These are phyloP conservation scores for Pseudozyma sp. DNA, from an alignment of 1,284 basidiomycete species.

Conservation along the genomic window DNA sequence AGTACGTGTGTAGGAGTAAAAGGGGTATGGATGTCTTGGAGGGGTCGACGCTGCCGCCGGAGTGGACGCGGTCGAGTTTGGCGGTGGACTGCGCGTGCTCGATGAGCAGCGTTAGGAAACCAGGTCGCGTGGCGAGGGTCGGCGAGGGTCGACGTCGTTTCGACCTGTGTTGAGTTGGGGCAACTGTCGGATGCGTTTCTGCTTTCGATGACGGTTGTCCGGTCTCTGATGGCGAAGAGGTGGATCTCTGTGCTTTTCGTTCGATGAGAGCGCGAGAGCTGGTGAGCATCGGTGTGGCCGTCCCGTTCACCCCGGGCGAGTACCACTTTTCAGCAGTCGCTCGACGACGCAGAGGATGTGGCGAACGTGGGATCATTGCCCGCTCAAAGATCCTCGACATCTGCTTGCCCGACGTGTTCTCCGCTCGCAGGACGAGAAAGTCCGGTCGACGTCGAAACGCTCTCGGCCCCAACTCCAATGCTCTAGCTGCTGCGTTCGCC, in stretches of 20 bases:
- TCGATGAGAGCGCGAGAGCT: constrained; percentile 15
- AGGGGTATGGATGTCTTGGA: constrained; percentile 45
- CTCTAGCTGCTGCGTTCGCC: constrained; percentile 9
- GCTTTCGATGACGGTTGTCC: not conserved
- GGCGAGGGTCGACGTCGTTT: constrained; percentile 8
- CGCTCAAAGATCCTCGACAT: constrained; percentile 28
- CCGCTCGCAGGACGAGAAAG: constrained; percentile 30
- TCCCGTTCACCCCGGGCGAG: constrained; percentile 1
- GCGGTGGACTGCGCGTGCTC: constrained; percentile 47
- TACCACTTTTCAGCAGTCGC: not conserved
- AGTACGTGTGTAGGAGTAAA: constrained; percentile 59
- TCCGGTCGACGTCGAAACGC: constrained; percentile 12
- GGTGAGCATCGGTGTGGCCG: constrained; percentile 25
- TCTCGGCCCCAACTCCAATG: constrained; percentile 13
- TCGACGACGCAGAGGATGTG: constrained; percentile 36
- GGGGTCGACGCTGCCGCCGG: constrained; percentile 14
- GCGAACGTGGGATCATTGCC: constrained; percentile 28
- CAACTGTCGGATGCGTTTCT: not conserved
- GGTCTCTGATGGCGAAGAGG: not conserved
- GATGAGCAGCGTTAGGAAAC: constrained; percentile 56
- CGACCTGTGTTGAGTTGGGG: not conserved
- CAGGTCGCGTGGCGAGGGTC: constrained; percentile 45
- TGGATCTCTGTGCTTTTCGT: constrained; percentile 8
- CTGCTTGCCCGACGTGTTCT: constrained; percentile 20
- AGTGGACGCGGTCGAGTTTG: constrained; percentile 28